Evolutionary conservation across 106 monocot genomes (phyloP), one percentile per base, ranked within the genome.

Genomic region (Dactylorhiza incarnata): DNA sequence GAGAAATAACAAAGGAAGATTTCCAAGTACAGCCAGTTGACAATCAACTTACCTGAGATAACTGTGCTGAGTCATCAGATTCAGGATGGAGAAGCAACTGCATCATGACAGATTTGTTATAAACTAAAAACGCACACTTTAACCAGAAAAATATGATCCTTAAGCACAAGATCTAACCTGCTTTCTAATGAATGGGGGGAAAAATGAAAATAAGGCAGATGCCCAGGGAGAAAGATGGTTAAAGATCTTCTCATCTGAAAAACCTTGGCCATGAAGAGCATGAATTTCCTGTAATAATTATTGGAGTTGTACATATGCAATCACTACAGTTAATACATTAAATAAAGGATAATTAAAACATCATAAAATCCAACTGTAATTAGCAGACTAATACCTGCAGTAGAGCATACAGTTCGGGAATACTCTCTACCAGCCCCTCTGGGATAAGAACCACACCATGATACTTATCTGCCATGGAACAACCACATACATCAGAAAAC

Each of bases 331-430:
- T 7, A 69, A 5, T n/a, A 10, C 16, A 46, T 7, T 37, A 69
- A 69, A 11, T 1, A 69, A 17, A 69, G 20, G 50, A 73, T 24
- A 5, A 73, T 73, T 48, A 73, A 45, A 69, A 46, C 17, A 16
- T 4, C 15, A 46, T 44, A 46, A 26, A 26, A 65, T 11, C 29
- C 65, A 59, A 59, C 58, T 22, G 5, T 20, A 59, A 59, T 65
- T 65, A 65, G 65, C 29, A 29, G 65, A 11, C 13, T 74, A 82
- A 37, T 81, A 93, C 92, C 93, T 93, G 93, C 77, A 93, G 75
- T 7, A 93, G 80, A 68, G 89, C 93, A 86, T 89, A 89, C 47
- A 89, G 74, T 82, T 93, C 92, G 71, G 92, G 92, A 76, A 89
- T 89, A 72, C 83, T 78, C 81, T 93, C 93, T 59, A 93, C 82